Percentiles rank a stretch among this genome's conserved stretches.
phyloP scores from a whole-genome alignment of 1,284 basidiomycete genomes.

The Pseudozyma tsukubaensis region DNA sequence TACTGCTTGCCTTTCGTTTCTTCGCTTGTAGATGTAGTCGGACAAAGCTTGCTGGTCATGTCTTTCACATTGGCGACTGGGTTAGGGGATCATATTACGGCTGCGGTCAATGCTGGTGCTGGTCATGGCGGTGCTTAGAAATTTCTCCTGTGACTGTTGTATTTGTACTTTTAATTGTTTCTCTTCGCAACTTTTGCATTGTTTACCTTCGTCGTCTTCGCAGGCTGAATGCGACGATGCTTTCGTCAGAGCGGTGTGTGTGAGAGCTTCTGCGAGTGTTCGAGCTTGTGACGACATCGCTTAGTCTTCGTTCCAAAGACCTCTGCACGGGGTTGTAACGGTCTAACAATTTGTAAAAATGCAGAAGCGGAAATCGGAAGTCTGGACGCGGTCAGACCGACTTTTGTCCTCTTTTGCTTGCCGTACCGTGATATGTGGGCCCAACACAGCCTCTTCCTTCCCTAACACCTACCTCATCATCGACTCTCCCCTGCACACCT shows the following conservation, averaged over 20 bases:
- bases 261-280: no score
- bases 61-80: slow-evolving; percentile 71
- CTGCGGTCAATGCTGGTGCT: slow-evolving; percentile 43
- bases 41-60: slow-evolving; percentile 79
- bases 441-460: not conserved
- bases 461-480: not conserved
- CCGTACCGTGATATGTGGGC: not conserved
- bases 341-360: not conserved
- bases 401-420: not conserved
- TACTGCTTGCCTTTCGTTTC: slow-evolving; percentile 93
- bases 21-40: slow-evolving; percentile 88
- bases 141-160: not conserved
- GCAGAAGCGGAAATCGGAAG: slow-evolving; percentile 6
- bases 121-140: slow-evolving; percentile 48
- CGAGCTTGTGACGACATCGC: not conserved
- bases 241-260: no score
- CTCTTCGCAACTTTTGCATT: not conserved
- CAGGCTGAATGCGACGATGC: no score
- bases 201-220: not conserved
- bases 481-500: no score
- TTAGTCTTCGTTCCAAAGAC: no score
- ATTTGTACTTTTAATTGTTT: slow-evolving; percentile 30
- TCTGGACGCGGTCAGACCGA: slow-evolving; percentile 12
- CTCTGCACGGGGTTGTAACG: no score
- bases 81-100: slow-evolving; percentile 62